These are phyloP conservation scores for Cladosporium colombiae DNA, from an alignment of 2,329 filamentous ascomycete genomes.

Conservation along the genomic window DNA sequence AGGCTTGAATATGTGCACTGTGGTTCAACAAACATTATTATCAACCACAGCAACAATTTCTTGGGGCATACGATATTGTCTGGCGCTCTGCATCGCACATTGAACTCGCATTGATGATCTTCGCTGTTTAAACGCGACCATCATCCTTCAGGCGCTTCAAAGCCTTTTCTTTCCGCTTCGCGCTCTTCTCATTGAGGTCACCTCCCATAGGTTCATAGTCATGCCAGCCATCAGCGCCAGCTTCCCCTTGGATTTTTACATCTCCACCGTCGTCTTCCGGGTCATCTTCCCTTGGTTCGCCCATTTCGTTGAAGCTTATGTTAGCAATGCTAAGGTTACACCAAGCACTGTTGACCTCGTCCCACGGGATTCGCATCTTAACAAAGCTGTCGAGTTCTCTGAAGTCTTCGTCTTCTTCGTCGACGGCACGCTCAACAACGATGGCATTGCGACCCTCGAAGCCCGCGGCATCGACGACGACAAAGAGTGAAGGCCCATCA, in stretches of 20 bases:
- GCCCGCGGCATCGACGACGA: constrained; percentile 22
- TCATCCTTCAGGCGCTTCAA: background rate
- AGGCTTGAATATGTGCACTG: background rate
- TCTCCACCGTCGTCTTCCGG: background rate
- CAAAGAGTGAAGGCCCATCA: constrained; percentile 10
- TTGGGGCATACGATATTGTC: background rate
- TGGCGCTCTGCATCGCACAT: background rate
- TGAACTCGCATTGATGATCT: background rate
- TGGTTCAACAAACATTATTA: background rate
- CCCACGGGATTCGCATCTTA: constrained; percentile 24
- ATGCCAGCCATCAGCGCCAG: background rate
- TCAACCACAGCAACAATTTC: background rate
- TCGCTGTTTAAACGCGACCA: background rate
- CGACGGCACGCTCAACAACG: constrained; percentile 9
- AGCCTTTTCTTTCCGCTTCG: background rate
- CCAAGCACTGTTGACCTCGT: constrained; percentile 21
- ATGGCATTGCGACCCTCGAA: constrained; percentile 19
- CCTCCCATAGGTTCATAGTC: background rate
- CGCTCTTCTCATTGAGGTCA: background rate
- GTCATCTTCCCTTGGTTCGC: background rate
- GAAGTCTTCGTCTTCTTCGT: constrained; percentile 15
- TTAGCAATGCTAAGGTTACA: constrained; percentile 21
- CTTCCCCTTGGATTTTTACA: background rate
- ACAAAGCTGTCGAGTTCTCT: constrained; percentile 12
- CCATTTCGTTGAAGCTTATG: background rate